phyloP scores from a whole-genome alignment of 805 yeast species.

The Nakazawaea molendinolei region DNA sequence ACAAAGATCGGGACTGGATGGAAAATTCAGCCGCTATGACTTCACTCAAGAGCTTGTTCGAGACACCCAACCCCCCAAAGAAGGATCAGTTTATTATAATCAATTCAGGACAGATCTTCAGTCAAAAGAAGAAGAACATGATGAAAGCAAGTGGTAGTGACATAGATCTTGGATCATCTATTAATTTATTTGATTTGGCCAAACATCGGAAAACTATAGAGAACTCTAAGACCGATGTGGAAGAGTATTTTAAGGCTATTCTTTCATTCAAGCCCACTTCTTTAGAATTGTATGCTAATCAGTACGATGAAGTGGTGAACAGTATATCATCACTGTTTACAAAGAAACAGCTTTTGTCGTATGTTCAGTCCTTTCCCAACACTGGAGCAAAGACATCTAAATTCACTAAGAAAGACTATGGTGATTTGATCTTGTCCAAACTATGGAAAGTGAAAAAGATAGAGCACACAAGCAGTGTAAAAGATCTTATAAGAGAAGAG shows the following conservation, averaged over 20 bases:
- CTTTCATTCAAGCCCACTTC: conserved; percentile 1
- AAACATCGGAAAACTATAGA: not conserved
- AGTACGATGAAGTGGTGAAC: not conserved
- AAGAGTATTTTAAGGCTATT: conserved; percentile 2
- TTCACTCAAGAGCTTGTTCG: no score
- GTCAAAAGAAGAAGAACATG: no score
- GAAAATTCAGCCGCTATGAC: no score
- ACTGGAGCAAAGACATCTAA: not conserved
- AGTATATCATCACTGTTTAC: conserved; percentile 5
- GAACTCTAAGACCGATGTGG: not conserved
- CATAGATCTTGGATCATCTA: not conserved
- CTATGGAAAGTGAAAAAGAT: conserved; percentile 5
- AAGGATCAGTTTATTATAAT: no score
- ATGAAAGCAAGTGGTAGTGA: no score
- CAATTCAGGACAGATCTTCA: no score
- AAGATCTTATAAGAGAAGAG: conserved; percentile 17
- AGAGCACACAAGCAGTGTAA: conserved; percentile 12
- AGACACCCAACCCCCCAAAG: no score
- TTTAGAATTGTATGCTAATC: not conserved
- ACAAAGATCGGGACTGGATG: no score
- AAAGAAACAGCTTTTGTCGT: conserved; percentile 2
- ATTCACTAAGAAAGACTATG: conserved; percentile 1
- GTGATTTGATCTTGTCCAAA: conserved; percentile 4
- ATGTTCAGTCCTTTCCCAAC: not conserved
- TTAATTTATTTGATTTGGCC: not conserved